Evolutionary conservation across 495 filamentous ascomycete species (phyloP), one percentile per base, ranked within the genome.

Genomic region (Trichocladium antarcticum): DNA sequence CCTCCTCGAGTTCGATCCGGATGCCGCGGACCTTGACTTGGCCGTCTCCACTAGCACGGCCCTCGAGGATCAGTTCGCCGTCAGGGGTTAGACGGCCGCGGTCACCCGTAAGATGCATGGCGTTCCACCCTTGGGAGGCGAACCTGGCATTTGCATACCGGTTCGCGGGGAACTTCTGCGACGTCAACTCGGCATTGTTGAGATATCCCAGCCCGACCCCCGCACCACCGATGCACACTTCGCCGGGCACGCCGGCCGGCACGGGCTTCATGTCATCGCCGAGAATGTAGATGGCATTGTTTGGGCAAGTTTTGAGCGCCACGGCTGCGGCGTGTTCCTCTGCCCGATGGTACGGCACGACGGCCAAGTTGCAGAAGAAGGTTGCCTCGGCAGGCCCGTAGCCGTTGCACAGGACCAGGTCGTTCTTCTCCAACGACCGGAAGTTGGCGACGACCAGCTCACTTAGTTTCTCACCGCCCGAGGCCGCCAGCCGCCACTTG

Each of bases 21-120:
- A 76, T 43, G 0, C 77, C 77, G 0, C 69, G 57, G 3, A 81
- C 34, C 48, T 81, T 79, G 34, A 78, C 52, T 51, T 76, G 71
- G 6, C 64, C 71, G 47, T 74, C 71, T 5, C 72, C 73, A 0
- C 46, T 51, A 6, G 74, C 66, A 1, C 76, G 68, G 1, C 65
- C 63, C 1, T 59, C 37, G 32, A 73, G 56, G 0, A 67, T 36
- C 1, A 79, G 31, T 0, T 50, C 10, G 0, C 75, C 76, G 43
- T 73, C 70, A 0, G 37, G 14, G 4, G 32, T 41, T 5, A 70
- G 41, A 11, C 50, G 55, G 2, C 67, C 69, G 0, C 45, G 44
- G 43, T 78, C 72, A 2, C 74, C 70, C 0, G 70, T 73, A 0
- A 61, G 61, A 45, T 74, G 64, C 52, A 73, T 39, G 0, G n/a